Evolutionary conservation across 768 basidiomycete genomes (phyloP), one percentile per base, ranked within the genome.

Genomic region (Ramaria rubella): DNA sequence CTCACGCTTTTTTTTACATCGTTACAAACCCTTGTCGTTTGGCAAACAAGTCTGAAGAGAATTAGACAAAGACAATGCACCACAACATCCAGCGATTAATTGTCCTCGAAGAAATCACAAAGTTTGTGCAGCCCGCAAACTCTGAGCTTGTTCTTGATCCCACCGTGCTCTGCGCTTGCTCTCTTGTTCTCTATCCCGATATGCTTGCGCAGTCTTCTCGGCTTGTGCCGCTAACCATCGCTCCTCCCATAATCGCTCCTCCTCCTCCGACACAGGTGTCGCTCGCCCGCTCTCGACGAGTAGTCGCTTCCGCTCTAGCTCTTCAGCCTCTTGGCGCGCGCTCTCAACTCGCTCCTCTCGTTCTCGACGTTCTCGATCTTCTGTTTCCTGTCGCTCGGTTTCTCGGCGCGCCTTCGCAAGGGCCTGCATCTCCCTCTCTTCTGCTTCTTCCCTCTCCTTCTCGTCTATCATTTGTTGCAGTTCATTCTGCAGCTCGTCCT

Each of bases 401-500:
- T 42, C 54, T 33, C 57, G 17, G 26, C 48, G 55, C 29, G 50
- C 58, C 43, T 33, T 52, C 53, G 48, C 42, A 55, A 48, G 21
- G 40, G 33, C 34, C 23, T 58, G 61, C 44, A 57, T 43, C 38
- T 21, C 51, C 24, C 59, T 59, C 53, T 58, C 59, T 48, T 61
- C 60, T 5, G 73, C 69, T 54, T 57, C 64, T 51, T 75, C 73
- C 56, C 53, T 70, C 61, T 77, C 70, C 17, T 65, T 70, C 58
- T 78, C 77, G 63, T 69, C 65, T 19, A 80, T 75, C 59, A 94
- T 69, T 34, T 70, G 78, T 49, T 72, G 74, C 65, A 89, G 71
- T 68, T 94, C 91, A 46, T 73, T 77, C 66, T 85, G 83, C 45
- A 93, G 59, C 49, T 81, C 78, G 0, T 75, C 73, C 23, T 84